Base-by-base conservation (phyloP, 176 grass and related monocot genomes). In the Oryza glaberrima region DNA sequence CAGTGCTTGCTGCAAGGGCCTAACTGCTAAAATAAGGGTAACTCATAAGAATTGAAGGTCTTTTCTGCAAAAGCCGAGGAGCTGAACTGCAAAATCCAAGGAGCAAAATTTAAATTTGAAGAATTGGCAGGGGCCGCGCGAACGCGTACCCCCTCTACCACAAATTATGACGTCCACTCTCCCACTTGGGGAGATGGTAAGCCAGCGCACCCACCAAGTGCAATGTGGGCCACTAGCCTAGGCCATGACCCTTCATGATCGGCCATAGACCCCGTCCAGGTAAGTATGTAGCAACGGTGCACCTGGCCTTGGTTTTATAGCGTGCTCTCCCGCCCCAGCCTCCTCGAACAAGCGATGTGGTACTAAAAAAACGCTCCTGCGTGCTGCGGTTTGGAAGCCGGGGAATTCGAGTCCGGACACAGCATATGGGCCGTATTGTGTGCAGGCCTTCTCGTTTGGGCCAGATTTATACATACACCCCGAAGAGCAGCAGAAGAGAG, bases 151-250 rank as follows among this genome's bases (percentile, higher is more conserved):
- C 86, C 83, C 66, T 78, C 79, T 60, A 11, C 0, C 71, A 89
- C 70, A 94, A 94, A 91, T 91, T 58, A n/a, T 87, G 80, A 94
- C 86, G 35, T 77, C 85, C 88, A 85, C 35, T 87, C 88, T 88
- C 78, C 85, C 68, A 15, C 69, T 86, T 72, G 30, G 16, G 90
- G 79, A 92, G 90, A 83, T 86, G 83, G 83, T 88, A 85, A 0
- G 22, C 69, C 22, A 80, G 75, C 73, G 7, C 63, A 22, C 82
- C 69, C 48, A 70, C 82, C 3, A 76, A 60, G 87, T 81, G 87
- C 77, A 89, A 89, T 89, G 82, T 72, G 49, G 34, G 26, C 63
- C 86, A 67, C 86, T 71, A 3, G 63, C 38, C 86, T 40, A 88
- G 73, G 80, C 36, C 80, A 78, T 48, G 61, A 3, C 28, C 61